These are phyloP conservation scores for Penicillium nordicum DNA, from an alignment of 2,329 filamentous ascomycete species.

Conservation along the genomic window DNA sequence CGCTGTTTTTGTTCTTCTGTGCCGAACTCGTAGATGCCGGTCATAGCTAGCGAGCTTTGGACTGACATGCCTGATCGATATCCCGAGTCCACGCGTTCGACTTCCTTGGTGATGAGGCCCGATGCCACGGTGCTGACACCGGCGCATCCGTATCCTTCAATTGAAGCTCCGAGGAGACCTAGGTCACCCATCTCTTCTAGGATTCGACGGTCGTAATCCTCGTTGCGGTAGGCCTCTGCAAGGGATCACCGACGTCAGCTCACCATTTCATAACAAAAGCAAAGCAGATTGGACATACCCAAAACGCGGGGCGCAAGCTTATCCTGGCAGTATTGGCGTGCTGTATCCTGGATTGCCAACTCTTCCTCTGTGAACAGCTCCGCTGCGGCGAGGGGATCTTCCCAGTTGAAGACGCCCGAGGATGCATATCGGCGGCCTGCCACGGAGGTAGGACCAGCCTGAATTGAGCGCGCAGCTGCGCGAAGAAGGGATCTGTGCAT, in stretches of 20 bases:
- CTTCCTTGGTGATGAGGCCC: slow-evolving; percentile 85
- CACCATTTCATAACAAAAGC: background rate
- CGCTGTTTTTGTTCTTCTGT: slow-evolving; percentile 83
- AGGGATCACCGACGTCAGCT: slow-evolving; percentile 1
- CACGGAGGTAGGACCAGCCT: slow-evolving; percentile 20
- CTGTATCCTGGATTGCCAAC: slow-evolving; percentile 81
- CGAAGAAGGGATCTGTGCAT: slow-evolving; percentile 37
- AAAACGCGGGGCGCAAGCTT: slow-evolving; percentile 79
- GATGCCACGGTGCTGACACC: slow-evolving; percentile 83
- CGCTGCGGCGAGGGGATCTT: slow-evolving; percentile 75
- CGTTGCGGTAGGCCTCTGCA: slow-evolving; percentile 78
- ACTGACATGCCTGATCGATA: slow-evolving; percentile 93
- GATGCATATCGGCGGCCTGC: slow-evolving; percentile 28
- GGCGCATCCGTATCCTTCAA: slow-evolving; percentile 83
- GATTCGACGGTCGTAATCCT: slow-evolving; percentile 81
- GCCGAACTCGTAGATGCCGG: slow-evolving; percentile 83
- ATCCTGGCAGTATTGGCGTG: slow-evolving; percentile 92
- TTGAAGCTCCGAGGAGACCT: slow-evolving; percentile 80
- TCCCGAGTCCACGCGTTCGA: slow-evolving; percentile 86
- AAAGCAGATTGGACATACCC: slow-evolving; percentile 54
- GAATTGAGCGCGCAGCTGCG: slow-evolving; percentile 30
- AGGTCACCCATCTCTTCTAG: slow-evolving; percentile 89
- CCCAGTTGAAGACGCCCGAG: slow-evolving; percentile 71
- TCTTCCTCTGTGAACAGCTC: slow-evolving; percentile 87
- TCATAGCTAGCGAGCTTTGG: slow-evolving; percentile 90